phyloP scores from a whole-genome alignment of 345 rosid genomes.

The Sapria himalayana region DNA sequence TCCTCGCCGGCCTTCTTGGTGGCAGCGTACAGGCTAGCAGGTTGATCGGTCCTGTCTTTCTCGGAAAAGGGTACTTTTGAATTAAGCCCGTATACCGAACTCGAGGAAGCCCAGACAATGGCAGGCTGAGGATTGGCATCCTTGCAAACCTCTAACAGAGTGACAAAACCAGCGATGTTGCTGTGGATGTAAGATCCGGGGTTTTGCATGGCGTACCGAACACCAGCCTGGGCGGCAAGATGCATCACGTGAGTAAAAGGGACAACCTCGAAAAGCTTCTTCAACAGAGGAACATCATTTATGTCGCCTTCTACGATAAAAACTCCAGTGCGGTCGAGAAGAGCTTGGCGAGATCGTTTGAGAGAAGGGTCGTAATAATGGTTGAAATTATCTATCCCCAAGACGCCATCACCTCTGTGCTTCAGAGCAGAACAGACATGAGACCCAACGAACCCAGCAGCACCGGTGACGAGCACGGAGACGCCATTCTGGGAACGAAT shows the following conservation, averaged over 20 bases:
- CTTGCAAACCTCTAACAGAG: constrained; percentile 59
- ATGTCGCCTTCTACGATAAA: constrained; percentile 82
- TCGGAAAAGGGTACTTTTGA: constrained; percentile 80
- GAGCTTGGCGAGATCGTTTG: constrained; percentile 69
- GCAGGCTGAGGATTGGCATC: constrained; percentile 61
- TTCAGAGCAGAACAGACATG: constrained; percentile 66
- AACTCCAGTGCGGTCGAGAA: constrained; percentile 53
- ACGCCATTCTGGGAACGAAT: constrained; percentile 43
- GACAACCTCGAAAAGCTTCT: constrained; percentile 56
- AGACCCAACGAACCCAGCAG: constrained; percentile 86
- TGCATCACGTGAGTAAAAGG: constrained; percentile 84
- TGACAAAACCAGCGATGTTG: constrained; percentile 71
- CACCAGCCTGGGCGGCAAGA: constrained; percentile 85
- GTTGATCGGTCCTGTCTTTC: constrained; percentile 77
- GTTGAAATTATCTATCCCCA: constrained; percentile 79
- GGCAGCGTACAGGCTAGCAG: constrained; percentile 82
- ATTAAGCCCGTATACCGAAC: constrained; percentile 80
- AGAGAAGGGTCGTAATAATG: constrained; percentile 73
- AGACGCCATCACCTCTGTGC: constrained; percentile 75
- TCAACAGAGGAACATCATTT: constrained; percentile 46
- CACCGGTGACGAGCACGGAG: constrained; percentile 76
- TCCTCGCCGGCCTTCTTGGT: constrained; percentile 88
- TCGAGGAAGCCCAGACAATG: constrained; percentile 79
- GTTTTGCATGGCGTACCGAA: constrained; percentile 76
- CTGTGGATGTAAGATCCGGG: constrained; percentile 70